phyloP scores from a whole-genome alignment of 2,329 filamentous ascomycete species.

The Aspergillus oerlinghausenensis region DNA sequence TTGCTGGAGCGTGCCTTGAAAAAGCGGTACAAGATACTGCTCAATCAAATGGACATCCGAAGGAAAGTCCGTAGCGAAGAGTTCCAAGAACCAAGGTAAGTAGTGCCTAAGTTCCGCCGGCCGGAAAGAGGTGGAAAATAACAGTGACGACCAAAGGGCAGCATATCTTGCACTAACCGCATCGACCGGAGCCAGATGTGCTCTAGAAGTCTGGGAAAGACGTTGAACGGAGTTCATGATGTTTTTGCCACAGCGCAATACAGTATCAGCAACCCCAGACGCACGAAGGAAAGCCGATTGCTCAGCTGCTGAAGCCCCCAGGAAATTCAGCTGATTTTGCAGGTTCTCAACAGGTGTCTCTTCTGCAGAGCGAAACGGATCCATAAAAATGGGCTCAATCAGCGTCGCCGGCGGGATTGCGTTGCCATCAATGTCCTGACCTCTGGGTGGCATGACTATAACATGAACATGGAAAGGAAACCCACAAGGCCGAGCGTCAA shows the following conservation, averaged over 20 bases:
- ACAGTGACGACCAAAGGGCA: conserved; percentile 65
- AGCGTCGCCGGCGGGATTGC: conserved; percentile 11
- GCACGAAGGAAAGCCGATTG: conserved; percentile 56
- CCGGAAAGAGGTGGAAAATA: conserved; percentile 44
- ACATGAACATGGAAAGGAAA: conserved; percentile 83
- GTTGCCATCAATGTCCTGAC: conserved; percentile 57
- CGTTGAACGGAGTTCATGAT: conserved; percentile 68
- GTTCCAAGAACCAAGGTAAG: conserved; percentile 60
- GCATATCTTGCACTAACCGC: conserved; percentile 64
- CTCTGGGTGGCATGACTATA: conserved; percentile 61
- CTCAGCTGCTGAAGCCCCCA: conserved; percentile 40
- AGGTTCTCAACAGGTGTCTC: conserved; percentile 63
- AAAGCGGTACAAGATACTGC: conserved; percentile 62
- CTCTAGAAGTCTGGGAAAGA: conserved; percentile 32
- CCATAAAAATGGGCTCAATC: conserved; percentile 67
- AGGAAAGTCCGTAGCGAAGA: conserved; percentile 61
- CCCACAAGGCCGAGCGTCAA: conserved; percentile 73
- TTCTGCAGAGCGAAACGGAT: conserved; percentile 67
- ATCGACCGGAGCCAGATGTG: conserved; percentile 42
- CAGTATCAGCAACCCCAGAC: conserved; percentile 62
- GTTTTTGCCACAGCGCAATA: conserved; percentile 73
- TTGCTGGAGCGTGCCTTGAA: conserved; percentile 49
- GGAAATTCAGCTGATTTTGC: conserved; percentile 53
- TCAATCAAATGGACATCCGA: conserved; percentile 70
- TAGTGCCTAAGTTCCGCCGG: conserved; percentile 55